phyloP scores from a whole-genome alignment of 2,329 filamentous ascomycete genomes.

The Fusarium hainanense region DNA sequence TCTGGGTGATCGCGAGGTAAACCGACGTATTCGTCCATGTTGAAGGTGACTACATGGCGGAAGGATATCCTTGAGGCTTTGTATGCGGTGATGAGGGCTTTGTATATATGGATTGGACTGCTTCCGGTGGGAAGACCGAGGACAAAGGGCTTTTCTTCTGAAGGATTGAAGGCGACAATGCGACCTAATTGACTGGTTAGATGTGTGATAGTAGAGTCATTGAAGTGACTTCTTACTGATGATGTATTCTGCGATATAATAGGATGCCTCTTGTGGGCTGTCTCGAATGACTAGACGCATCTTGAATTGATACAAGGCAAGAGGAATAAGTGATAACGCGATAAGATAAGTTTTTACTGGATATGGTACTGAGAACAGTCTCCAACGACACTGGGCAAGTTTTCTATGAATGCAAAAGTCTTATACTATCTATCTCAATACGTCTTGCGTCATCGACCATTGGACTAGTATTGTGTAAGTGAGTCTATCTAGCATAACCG shows the following conservation, averaged over 20 bases:
- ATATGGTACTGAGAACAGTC: neutral
- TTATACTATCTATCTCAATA: neutral
- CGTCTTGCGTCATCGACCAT: neutral
- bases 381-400: neutral
- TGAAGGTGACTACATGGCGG: slow-evolving; percentile 14
- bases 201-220: accelerated
- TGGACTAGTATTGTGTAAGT: neutral
- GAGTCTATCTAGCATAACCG: neutral
- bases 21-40: slow-evolving; percentile 19
- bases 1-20: slow-evolving; percentile 9
- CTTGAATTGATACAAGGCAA: neutral
- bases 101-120: slow-evolving; percentile 12
- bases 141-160: slow-evolving; percentile 12
- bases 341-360: neutral
- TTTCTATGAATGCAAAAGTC: neutral
- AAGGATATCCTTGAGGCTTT: slow-evolving; percentile 10
- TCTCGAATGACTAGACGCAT: slow-evolving; percentile 20
- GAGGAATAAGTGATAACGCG: neutral
- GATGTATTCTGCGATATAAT: slow-evolving; percentile 20
- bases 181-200: neutral
- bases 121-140: slow-evolving; percentile 8
- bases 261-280: slow-evolving; percentile 8
- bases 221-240: neutral
- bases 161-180: neutral
- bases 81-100: neutral